A percentile compares a stretch with the other conserved stretches of the same genome.
These are phyloP conservation scores for Solanum gracilifrons DNA, from an alignment of 257 asterid genomes.

Conservation along the genomic window DNA sequence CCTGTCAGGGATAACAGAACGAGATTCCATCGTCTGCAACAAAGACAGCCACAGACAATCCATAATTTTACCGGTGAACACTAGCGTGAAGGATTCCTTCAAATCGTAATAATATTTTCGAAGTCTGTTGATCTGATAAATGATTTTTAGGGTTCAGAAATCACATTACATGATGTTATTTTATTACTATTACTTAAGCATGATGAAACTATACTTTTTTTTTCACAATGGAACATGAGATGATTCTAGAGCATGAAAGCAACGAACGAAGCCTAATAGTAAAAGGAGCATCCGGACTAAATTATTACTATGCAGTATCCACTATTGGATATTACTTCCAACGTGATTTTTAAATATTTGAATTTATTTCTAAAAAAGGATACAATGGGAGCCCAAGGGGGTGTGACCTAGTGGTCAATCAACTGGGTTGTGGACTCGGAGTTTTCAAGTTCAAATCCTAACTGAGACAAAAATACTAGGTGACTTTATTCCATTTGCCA, in stretches of 20 bases:
- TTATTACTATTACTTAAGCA: not conserved
- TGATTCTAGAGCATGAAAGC: not conserved
- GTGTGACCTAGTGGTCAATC: not conserved
- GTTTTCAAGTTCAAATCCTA: not conserved
- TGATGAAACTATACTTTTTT: not conserved
- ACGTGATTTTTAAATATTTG: not conserved
- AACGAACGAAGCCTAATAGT: not conserved
- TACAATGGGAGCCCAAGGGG: not conserved
- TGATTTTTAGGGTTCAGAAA: not conserved
- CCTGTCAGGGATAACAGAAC: conserved; percentile 68
- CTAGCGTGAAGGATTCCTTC: not conserved
- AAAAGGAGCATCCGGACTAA: not conserved
- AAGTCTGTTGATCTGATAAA: not conserved
- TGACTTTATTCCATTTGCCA: not conserved
- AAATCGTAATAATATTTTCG: not conserved
- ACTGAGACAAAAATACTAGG: not conserved
- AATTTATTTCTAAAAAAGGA: not conserved
- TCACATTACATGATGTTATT: not conserved
- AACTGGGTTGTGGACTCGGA: not conserved
- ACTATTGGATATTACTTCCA: not conserved
- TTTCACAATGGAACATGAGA: not conserved
- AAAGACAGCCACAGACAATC: conserved; percentile 10
- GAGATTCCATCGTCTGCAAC: conserved; percentile 82
- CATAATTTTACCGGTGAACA: not conserved
- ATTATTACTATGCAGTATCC: not conserved